Evolutionary conservation across 805 yeast species (phyloP).

Genomic region (Yarrowia sp.): DNA sequence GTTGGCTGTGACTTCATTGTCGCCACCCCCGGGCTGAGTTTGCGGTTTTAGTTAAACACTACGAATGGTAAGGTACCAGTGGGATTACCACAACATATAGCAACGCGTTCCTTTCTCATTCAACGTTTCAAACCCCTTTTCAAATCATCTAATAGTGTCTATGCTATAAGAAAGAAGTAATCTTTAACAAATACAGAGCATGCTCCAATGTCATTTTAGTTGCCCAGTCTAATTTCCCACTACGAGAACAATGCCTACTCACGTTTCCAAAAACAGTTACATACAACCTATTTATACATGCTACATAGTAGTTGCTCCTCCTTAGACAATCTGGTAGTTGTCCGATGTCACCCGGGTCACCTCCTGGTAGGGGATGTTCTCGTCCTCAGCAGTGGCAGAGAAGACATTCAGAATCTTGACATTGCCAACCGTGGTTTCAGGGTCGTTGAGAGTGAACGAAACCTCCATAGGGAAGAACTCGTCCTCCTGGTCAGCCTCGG

Average conservation of each 20-base stretch:
- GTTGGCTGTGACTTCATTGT: constrained; percentile 16
- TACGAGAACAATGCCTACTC: no score
- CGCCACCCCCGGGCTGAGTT: constrained; percentile 26
- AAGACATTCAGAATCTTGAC: constrained; percentile 62
- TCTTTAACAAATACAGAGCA: no score
- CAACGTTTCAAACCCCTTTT: no score
- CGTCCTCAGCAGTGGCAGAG: constrained; percentile 46
- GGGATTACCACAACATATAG: no score
- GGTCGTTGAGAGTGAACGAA: constrained; percentile 48
- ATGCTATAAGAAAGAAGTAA: no score
- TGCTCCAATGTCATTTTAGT: no score
- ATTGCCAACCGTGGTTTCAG: constrained; percentile 54
- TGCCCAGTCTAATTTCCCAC: no score
- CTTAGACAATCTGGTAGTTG: constrained; percentile 40
- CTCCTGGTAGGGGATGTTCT: constrained; percentile 67
- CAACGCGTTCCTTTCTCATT: no score
- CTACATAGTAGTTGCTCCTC: constrained; percentile 8
- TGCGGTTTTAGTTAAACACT: not conserved
- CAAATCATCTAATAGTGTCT: no score
- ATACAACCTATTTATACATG: constrained; percentile 24
- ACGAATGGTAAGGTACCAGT: no score
- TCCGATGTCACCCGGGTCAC: constrained; percentile 38
- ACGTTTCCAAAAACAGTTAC: no score
- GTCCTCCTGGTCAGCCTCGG: constrained; percentile 75
- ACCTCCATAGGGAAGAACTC: constrained; percentile 84